These are phyloP conservation scores for Liquidambar formosana DNA, from an alignment of 164 flowering plant species.

Conservation along the genomic window DNA sequence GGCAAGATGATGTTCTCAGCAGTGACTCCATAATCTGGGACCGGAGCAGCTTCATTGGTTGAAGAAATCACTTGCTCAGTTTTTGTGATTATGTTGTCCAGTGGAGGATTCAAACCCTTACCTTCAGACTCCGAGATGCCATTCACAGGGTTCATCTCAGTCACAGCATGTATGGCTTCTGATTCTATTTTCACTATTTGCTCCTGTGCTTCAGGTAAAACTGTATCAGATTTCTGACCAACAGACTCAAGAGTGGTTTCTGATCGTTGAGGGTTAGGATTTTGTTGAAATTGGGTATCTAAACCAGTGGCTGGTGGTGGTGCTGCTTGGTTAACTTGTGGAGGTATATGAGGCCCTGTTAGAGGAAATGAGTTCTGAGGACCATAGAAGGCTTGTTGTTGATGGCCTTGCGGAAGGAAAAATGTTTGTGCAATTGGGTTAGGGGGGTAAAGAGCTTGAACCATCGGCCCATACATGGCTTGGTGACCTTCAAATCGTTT, in stretches of 20 bases:
- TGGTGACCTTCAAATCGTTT: conserved; percentile 47
- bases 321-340: conserved; percentile 16
- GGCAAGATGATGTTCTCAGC: background rate
- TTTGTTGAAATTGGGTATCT: conserved; percentile 6
- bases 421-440: conserved; percentile 18
- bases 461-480: conserved; percentile 34
- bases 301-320: background rate
- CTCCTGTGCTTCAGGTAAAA: background rate
- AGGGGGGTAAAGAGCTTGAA: conserved; percentile 41
- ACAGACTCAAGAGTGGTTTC: background rate
- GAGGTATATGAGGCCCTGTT: conserved; percentile 4
- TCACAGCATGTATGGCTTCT: background rate
- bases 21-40: background rate
- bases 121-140: background rate
- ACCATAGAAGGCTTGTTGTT: conserved; percentile 12
- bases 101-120: background rate
- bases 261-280: conserved; percentile 2
- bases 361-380: conserved; percentile 8
- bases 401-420: conserved; percentile 16
- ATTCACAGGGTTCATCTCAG: background rate
- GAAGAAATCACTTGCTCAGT: background rate
- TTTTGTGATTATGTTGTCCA: background rate
- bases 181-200: background rate
- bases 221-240: background rate
- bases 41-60: background rate